phyloP scores from a whole-genome alignment of 805 yeast species.

The Saccharomycopsis babjevae region DNA sequence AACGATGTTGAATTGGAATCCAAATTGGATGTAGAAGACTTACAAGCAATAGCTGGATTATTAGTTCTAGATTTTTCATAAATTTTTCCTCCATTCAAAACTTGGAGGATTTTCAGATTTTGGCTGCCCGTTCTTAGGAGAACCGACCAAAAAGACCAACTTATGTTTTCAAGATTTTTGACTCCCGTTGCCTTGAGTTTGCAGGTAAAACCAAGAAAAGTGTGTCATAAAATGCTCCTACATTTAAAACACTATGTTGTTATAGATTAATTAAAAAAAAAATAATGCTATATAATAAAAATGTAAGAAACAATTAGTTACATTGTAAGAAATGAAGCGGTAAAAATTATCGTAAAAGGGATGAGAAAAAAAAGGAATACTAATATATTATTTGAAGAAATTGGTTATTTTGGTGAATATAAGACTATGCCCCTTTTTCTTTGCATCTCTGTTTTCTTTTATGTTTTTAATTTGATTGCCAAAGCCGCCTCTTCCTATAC shows the following conservation, averaged over 20 bases:
- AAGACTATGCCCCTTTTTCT: background rate
- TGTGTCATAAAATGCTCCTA: no score
- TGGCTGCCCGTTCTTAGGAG: no score
- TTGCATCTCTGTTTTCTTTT: conserved; percentile 1
- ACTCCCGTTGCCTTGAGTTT: no score
- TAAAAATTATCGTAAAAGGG: background rate
- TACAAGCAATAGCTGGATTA: conserved; percentile 46
- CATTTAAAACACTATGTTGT: no score
- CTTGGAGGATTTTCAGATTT: no score
- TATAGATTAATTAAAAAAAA: background rate
- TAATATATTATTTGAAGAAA: conserved; percentile 3
- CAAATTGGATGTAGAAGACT: conserved; percentile 42
- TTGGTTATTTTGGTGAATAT: conserved; percentile 4
- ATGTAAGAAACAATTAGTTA: background rate
- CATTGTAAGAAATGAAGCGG: no score
- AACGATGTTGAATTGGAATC: conserved; percentile 19
- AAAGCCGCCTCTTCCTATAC: conserved; percentile 19
- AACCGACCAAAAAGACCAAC: no score
- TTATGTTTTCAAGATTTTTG: no score
- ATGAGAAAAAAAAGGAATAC: background rate
- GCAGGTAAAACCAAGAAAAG: no score
- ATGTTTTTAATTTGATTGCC: conserved; percentile 15
- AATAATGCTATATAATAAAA: background rate
- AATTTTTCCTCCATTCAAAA: background rate
- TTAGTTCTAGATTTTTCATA: conserved; percentile 43